phyloP scores from a whole-genome alignment of 176 grass and related monocot species.

The Zoysia japonica region DNA sequence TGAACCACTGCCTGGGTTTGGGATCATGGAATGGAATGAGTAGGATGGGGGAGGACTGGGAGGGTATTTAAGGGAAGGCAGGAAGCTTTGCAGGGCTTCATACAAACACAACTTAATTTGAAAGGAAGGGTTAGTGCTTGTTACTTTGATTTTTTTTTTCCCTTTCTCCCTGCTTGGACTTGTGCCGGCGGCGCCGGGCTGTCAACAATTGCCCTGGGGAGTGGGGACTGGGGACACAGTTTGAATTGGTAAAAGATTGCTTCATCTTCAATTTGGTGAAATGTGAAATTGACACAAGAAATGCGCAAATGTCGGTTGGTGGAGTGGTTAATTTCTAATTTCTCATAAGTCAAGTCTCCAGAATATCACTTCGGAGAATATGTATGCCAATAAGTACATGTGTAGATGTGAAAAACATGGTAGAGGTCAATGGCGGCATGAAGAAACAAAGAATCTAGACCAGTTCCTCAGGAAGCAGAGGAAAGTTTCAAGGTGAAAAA shows the following conservation, averaged over 20 bases:
- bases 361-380: conserved; percentile 23
- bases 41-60: conserved; percentile 21
- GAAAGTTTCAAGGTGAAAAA: background rate
- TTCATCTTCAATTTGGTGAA: conserved; percentile 4
- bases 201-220: background rate
- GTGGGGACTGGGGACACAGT: background rate
- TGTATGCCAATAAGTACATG: background rate
- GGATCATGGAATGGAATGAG: conserved; percentile 22
- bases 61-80: conserved; percentile 43
- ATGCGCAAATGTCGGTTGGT: background rate
- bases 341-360: conserved; percentile 16
- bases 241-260: background rate
- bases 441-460: background rate
- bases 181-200: background rate
- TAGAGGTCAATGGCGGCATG: background rate
- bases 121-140: no score
- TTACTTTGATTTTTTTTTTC: no score
- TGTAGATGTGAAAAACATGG: background rate
- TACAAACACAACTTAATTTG: no score
- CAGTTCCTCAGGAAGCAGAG: background rate
- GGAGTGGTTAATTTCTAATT: conserved; percentile 6
- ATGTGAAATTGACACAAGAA: conserved; percentile 33
- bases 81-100: conserved; percentile 24
- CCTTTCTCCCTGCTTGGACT: background rate
- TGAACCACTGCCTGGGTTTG: no score